A percentile compares a stretch with the other conserved stretches of the same genome.
phyloP scores from a whole-genome alignment of 495 filamentous ascomycete genomes.

The Talaromyces proteolyticus region DNA sequence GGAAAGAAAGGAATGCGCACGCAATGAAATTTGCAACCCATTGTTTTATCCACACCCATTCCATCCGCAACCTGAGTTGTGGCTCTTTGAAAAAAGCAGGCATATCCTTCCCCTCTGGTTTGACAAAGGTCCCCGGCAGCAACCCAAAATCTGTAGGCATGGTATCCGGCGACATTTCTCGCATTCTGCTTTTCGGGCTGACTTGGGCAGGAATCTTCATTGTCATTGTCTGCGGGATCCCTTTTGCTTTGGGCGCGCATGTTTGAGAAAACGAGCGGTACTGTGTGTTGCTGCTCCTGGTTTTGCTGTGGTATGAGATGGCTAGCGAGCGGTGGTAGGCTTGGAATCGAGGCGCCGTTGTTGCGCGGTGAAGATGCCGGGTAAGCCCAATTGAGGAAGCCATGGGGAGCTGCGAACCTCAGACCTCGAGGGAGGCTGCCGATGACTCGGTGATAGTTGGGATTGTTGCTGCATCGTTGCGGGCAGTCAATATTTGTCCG shows the following conservation, averaged over 20 bases:
- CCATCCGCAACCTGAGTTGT: conserved; percentile 34
- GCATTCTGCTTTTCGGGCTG: conserved; percentile 32
- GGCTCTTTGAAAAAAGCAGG: conserved; percentile 49
- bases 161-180: conserved; percentile 15
- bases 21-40: conserved; percentile 29
- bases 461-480: no score
- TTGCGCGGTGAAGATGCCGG: no score
- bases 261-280: neutral
- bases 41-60: conserved; percentile 40
- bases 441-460: no score
- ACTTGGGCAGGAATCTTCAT: conserved; percentile 24
- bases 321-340: no score
- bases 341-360: no score
- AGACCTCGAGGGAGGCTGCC: no score
- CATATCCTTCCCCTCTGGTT: conserved; percentile 48
- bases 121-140: conserved; percentile 52
- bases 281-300: no score
- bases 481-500: no score
- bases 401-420: no score
- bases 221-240: conserved; percentile 9
- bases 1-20: conserved; percentile 20
- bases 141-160: conserved; percentile 49
- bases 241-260: neutral
- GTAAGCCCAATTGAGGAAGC: no score
- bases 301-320: no score